These are phyloP conservation scores for Colletotrichum filicis DNA, from an alignment of 2,329 filamentous ascomycete species.

Conservation along the genomic window DNA sequence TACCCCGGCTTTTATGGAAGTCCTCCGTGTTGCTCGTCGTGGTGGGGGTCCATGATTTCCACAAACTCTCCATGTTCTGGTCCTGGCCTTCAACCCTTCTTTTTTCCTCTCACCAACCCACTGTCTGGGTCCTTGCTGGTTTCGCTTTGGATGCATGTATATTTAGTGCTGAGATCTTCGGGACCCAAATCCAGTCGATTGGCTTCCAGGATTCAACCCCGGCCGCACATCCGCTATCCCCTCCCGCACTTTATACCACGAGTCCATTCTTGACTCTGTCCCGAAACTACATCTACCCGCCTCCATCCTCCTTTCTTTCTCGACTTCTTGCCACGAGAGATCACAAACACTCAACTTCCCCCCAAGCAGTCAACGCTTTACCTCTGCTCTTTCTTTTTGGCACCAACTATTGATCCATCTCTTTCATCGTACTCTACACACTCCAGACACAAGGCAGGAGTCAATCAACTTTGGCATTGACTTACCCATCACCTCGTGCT, in stretches of 20 bases:
- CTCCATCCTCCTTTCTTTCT: slow-evolving; percentile 25
- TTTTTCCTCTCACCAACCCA: slow-evolving; percentile 22
- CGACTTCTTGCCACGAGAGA: slow-evolving; percentile 8
- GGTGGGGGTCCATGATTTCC: slow-evolving; percentile 32
- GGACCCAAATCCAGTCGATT: slow-evolving; percentile 25
- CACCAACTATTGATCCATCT: neutral
- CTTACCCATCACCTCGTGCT: neutral
- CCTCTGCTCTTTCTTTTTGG: slow-evolving; percentile 23
- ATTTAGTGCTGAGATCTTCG: slow-evolving; percentile 35
- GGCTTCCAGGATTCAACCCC: slow-evolving; percentile 20
- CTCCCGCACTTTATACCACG: slow-evolving; percentile 12
- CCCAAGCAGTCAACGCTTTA: neutral
- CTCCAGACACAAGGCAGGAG: neutral
- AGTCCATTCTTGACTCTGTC: slow-evolving; percentile 5
- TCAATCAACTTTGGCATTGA: neutral
- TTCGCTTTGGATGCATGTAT: slow-evolving; percentile 28
- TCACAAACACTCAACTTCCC: slow-evolving; percentile 40
- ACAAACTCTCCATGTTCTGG: slow-evolving; percentile 27
- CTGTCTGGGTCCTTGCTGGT: slow-evolving; percentile 26
- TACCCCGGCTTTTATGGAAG: slow-evolving; percentile 34
- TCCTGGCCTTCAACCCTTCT: slow-evolving; percentile 20
- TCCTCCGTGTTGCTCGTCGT: slow-evolving; percentile 17
- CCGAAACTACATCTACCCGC: slow-evolving; percentile 18
- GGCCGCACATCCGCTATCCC: slow-evolving; percentile 21
- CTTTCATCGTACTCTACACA: slow-evolving; percentile 7